phyloP scores from a whole-genome alignment of 2,329 filamentous ascomycete species.

The Colletotrichum camelliae region DNA sequence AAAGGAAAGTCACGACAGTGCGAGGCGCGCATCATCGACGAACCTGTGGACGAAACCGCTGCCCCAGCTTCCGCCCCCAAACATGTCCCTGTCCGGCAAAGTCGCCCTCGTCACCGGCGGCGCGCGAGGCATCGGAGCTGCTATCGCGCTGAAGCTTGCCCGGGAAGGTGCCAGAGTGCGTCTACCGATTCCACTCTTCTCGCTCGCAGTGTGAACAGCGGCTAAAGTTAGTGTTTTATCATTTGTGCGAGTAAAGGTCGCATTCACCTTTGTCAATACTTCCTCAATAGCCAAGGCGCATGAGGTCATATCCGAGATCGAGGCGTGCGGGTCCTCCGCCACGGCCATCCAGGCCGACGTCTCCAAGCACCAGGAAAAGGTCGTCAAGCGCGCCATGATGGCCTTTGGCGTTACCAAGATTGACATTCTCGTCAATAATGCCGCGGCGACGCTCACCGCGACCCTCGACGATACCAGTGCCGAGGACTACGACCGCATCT shows the following conservation, averaged over 20 bases:
- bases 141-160: constrained; percentile 63
- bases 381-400: constrained; percentile 23
- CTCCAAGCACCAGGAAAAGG: constrained; percentile 24
- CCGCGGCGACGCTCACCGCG: constrained; percentile 22
- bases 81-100: constrained; percentile 23
- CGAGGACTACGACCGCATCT: constrained; percentile 24
- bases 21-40: constrained; percentile 16
- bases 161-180: constrained; percentile 59
- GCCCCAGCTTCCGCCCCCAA: constrained; percentile 21
- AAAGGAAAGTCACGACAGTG: neutral
- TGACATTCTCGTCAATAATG: constrained; percentile 25
- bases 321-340: constrained; percentile 26
- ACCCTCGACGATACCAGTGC: constrained; percentile 21
- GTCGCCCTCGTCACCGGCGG: constrained; percentile 29
- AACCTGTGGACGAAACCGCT: constrained; percentile 23
- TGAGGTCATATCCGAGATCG: constrained; percentile 25
- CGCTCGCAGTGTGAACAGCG: neutral
- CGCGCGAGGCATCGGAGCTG: constrained; percentile 64
- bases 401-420: constrained; percentile 24
- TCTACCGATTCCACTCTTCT: neutral
- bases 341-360: constrained; percentile 26
- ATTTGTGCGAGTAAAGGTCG: constrained; percentile 14
- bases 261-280: constrained; percentile 23
- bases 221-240: constrained; percentile 6
- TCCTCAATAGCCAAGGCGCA: constrained; percentile 24